phyloP scores from a whole-genome alignment of 2,329 filamentous ascomycete genomes.

The Fusarium hainanense region DNA sequence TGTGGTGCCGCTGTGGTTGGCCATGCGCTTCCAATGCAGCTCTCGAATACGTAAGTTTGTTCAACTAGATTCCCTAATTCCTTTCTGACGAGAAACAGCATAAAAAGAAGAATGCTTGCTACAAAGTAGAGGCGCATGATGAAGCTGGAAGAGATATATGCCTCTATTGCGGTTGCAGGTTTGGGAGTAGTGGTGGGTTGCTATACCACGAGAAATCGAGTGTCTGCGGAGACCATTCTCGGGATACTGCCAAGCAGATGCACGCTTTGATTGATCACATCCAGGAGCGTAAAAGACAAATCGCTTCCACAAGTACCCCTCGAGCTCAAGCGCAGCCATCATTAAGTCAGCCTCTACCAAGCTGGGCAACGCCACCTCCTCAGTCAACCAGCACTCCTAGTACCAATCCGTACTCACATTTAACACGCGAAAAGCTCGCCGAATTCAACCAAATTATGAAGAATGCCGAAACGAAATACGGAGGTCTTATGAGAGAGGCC shows the following conservation, averaged over 20 bases:
- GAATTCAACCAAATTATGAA: constrained; percentile 48
- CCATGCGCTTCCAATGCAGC: constrained; percentile 50
- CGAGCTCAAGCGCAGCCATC: background rate
- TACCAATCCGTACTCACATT: constrained; percentile 58
- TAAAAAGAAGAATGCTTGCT: constrained; percentile 44
- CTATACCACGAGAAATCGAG: constrained; percentile 58
- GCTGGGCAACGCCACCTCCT: constrained; percentile 4
- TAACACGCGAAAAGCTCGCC: constrained; percentile 48
- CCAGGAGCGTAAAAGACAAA: constrained; percentile 1
- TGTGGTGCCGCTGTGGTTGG: constrained; percentile 50
- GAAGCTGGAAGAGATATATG: constrained; percentile 53
- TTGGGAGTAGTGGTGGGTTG: constrained; percentile 55
- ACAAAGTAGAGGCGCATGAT: constrained; percentile 21
- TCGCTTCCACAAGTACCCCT: background rate
- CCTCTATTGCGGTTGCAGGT: constrained; percentile 57
- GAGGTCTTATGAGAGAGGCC: constrained; percentile 56
- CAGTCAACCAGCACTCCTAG: constrained; percentile 27
- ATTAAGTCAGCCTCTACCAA: background rate
- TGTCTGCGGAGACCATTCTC: constrained; percentile 59
- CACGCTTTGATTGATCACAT: constrained; percentile 13
- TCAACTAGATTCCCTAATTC: too few relatives aligned
- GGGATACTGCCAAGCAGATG: constrained; percentile 28
- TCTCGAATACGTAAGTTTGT: constrained; percentile 48
- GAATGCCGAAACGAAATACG: constrained; percentile 51
- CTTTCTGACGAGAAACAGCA: constrained; percentile 46